A percentile compares a stretch with the other conserved stretches of the same genome.
These are phyloP conservation scores for Trebouxiophyceae sp. DNA, from an alignment of 163 green algal genomes.

Conservation along the genomic window DNA sequence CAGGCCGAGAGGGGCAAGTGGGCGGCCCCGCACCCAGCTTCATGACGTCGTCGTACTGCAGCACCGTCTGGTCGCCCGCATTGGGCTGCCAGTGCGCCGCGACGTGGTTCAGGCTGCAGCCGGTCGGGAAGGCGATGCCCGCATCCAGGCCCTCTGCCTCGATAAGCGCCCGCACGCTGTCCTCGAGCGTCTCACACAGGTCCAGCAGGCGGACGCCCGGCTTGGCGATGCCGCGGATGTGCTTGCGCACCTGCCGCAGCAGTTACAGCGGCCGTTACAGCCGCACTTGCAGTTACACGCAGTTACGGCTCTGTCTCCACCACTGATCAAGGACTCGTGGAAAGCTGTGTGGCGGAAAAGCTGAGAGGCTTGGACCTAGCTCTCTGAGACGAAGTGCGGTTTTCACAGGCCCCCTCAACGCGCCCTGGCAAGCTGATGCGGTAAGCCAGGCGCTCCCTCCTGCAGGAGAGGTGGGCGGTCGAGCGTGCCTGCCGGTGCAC, in stretches of 20 bases:
- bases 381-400: too few relatives aligned
- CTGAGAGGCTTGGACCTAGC: too few relatives aligned
- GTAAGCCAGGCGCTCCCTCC: too few relatives aligned
- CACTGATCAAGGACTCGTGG: too few relatives aligned
- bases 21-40: slow-evolving; percentile 80
- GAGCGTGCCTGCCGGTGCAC: slow-evolving; percentile 95
- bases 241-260: slow-evolving; percentile 66
- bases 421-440: too few relatives aligned
- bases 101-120: slow-evolving; percentile 94
- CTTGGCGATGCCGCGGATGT: slow-evolving; percentile 82
- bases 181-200: slow-evolving; percentile 92
- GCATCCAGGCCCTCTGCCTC: slow-evolving; percentile 82
- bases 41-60: slow-evolving; percentile 98
- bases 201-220: slow-evolving; percentile 84
- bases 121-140: slow-evolving; percentile 65
- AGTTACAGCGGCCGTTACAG: too few relatives aligned
- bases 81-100: slow-evolving; percentile 98
- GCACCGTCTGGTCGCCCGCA: slow-evolving; percentile 91
- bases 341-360: too few relatives aligned
- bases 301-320: too few relatives aligned
- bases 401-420: too few relatives aligned
- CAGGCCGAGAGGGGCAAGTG: too few relatives aligned
- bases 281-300: too few relatives aligned
- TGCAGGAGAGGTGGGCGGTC: too few relatives aligned
- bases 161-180: slow-evolving; percentile 80